Percentiles rank a stretch among this genome's conserved stretches.
These are phyloP conservation scores for Phoma sp. DNA, from an alignment of 2,329 filamentous ascomycete genomes.

Conservation along the genomic window DNA sequence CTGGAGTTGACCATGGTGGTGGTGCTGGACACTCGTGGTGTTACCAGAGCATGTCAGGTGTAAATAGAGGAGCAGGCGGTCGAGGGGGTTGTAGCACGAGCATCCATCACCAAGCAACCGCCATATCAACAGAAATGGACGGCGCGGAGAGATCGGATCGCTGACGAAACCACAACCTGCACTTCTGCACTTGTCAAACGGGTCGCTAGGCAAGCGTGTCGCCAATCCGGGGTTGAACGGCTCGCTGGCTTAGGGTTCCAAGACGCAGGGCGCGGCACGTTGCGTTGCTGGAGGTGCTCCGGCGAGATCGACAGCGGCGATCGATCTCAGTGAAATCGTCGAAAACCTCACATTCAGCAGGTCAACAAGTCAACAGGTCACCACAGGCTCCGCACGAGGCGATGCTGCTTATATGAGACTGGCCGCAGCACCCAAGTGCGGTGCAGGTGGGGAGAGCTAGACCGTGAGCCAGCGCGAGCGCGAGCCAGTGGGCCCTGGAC, in stretches of 20 bases:
- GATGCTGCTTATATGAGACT: constrained; percentile 17
- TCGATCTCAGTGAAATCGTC: constrained; percentile 15
- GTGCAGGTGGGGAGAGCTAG: constrained; percentile 16
- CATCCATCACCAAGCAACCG: constrained; percentile 36
- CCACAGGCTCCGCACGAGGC: constrained; percentile 5
- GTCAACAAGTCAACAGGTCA: background rate
- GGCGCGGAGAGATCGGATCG: constrained; percentile 20
- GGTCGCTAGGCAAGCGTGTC: constrained; percentile 5
- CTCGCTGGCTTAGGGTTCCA: background rate
- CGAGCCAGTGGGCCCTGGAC: constrained; percentile 63
- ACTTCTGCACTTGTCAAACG: constrained; percentile 6
- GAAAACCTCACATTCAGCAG: constrained; percentile 7
- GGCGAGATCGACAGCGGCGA: constrained; percentile 16
- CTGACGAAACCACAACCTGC: constrained; percentile 18
- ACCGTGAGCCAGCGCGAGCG: constrained; percentile 61
- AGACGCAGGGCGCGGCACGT: constrained; percentile 18
- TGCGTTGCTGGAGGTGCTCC: constrained; percentile 11
- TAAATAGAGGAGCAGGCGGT: constrained; percentile 8
- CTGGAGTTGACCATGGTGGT: constrained; percentile 29
- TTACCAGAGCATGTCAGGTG: constrained; percentile 26
- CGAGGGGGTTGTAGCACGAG: constrained; percentile 21
- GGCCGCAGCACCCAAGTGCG: constrained; percentile 7
- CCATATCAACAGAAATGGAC: constrained; percentile 10
- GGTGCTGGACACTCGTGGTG: constrained; percentile 21
- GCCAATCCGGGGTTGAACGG: constrained; percentile 17